Conservation (phyloP, 2,329 filamentous ascomycete genomes). For the Lecanicillium sp. region DNA sequence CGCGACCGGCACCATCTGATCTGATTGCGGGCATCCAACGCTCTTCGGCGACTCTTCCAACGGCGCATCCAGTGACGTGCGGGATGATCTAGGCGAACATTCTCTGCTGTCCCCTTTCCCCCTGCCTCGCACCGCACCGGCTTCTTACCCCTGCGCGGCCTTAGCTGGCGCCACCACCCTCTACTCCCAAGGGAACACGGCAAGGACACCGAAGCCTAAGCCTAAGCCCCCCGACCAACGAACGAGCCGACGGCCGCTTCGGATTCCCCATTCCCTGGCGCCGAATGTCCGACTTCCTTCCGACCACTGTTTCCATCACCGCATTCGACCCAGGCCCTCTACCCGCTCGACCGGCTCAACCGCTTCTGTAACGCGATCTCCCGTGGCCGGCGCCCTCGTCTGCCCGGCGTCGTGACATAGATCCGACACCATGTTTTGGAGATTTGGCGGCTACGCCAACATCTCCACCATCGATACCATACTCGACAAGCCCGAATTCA, state of each 20-base stretch:
- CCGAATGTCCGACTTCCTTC: not conserved
- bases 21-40: too few species aligned
- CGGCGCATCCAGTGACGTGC: too few species aligned
- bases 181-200: too few species aligned
- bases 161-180: too few species aligned
- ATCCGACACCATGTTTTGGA: slow-evolving; percentile 87
- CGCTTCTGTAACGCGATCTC: not conserved
- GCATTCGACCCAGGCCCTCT: slow-evolving; percentile 1
- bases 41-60: too few species aligned
- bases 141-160: too few species aligned
- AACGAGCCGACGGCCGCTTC: too few species aligned
- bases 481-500: slow-evolving; percentile 93
- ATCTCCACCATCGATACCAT: slow-evolving; percentile 94
- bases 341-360: not conserved
- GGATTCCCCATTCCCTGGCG: too few species aligned
- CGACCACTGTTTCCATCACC: slow-evolving; percentile 2
- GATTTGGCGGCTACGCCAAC: slow-evolving; percentile 97
- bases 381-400: not conserved
- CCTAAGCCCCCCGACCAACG: not conserved
- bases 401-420: not conserved
- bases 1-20: too few species aligned
- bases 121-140: too few species aligned
- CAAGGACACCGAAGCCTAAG: not conserved
- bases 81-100: too few species aligned
- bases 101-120: too few species aligned